Percentiles rank a stretch among this genome's conserved stretches.
These are phyloP conservation scores for Penicillium nordicum DNA, from an alignment of 2,329 filamentous ascomycete genomes.

Conservation along the genomic window DNA sequence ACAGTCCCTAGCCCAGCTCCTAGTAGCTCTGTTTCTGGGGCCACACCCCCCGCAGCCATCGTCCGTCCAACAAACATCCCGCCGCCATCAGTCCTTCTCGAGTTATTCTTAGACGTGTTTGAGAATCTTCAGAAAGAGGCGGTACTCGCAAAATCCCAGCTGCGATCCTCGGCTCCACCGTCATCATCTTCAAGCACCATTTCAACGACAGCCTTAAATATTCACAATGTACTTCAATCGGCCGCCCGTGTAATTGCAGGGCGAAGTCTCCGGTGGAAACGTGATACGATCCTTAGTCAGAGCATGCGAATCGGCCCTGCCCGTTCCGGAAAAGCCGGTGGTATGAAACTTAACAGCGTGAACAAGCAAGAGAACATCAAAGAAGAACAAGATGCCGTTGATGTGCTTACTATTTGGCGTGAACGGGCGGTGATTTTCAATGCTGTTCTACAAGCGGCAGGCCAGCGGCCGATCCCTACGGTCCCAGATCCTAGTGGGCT, in stretches of 20 bases:
- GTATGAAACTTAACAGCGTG: slow-evolving; percentile 87
- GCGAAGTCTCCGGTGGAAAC: slow-evolving; percentile 83
- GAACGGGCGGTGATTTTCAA: slow-evolving; percentile 71
- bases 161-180: slow-evolving; percentile 27
- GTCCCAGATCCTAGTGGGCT: slow-evolving; percentile 52
- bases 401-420: slow-evolving; percentile 72
- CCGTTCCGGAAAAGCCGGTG: slow-evolving; percentile 64
- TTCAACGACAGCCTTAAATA: slow-evolving; percentile 21
- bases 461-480: slow-evolving; percentile 58
- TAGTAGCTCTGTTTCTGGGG: slow-evolving; percentile 13
- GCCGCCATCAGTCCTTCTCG: slow-evolving; percentile 77
- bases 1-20: slow-evolving; percentile 10
- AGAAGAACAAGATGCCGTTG: slow-evolving; percentile 79
- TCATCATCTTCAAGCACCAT: slow-evolving; percentile 1
- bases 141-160: slow-evolving; percentile 62
- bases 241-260: slow-evolving; percentile 80
- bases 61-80: slow-evolving; percentile 79
- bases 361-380: slow-evolving; percentile 78
- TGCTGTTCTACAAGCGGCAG: slow-evolving; percentile 51
- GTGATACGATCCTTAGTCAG: slow-evolving; percentile 78
- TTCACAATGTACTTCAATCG: slow-evolving; percentile 46
- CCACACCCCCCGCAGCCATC: slow-evolving; percentile 12
- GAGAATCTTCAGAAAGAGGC: slow-evolving; percentile 61
- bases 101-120: slow-evolving; percentile 70
- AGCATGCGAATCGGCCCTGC: slow-evolving; percentile 81